A percentile compares a stretch with the other conserved stretches of the same genome.
These are phyloP conservation scores for Chimonanthus praecox DNA, from an alignment of 164 flowering plant genomes.

Conservation along the genomic window DNA sequence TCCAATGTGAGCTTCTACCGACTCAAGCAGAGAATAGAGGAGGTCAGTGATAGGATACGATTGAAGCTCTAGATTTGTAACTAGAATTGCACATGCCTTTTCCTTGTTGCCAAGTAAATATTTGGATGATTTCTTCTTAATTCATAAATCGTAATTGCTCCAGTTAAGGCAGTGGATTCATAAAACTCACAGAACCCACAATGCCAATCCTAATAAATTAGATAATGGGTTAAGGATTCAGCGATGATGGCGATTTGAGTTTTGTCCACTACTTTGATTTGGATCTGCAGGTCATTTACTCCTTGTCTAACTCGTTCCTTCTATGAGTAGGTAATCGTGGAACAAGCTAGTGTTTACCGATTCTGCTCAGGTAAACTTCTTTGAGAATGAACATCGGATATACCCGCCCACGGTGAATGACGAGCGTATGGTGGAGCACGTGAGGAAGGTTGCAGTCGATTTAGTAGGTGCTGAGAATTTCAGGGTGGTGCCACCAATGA, in stretches of 20 bases:
- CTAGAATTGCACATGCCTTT: neutral
- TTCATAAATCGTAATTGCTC: no score
- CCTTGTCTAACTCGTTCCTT: neutral
- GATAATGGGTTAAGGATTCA: neutral
- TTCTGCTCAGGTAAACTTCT: conserved; percentile 49
- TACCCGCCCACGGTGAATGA: conserved; percentile 58
- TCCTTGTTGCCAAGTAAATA: neutral
- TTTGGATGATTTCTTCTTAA: neutral
- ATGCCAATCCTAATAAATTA: no score
- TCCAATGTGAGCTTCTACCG: conserved; percentile 55
- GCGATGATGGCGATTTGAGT: neutral
- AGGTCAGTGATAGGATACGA: conserved; percentile 37
- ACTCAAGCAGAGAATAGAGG: conserved; percentile 51
- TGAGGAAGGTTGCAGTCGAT: conserved; percentile 35
- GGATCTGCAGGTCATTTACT: neutral
- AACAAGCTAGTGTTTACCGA: conserved; percentile 48
- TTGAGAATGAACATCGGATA: conserved; percentile 34
- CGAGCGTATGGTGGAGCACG: conserved; percentile 47
- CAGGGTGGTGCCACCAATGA: conserved; percentile 21
- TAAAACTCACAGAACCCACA: no score
- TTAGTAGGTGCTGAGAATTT: conserved; percentile 49
- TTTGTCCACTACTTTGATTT: neutral
- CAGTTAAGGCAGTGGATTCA: no score
- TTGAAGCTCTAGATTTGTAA: neutral
- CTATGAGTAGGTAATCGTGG: conserved; percentile 43